Conservation (phyloP, 2,329 filamentous ascomycete species). For the Phialophora expanda region DNA sequence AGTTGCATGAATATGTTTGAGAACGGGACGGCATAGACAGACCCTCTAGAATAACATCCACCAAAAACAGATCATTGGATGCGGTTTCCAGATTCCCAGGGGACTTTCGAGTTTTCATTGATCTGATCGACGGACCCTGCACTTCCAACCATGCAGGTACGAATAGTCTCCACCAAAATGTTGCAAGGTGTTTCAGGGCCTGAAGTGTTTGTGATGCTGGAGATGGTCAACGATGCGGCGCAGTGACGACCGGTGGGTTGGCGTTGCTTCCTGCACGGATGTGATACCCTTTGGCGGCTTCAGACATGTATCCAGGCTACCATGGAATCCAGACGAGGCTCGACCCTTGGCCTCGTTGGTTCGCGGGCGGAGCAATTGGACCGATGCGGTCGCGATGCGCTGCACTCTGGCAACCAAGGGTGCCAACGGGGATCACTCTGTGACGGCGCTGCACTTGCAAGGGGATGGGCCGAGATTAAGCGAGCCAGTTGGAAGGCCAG, state of each 20-base stretch:
- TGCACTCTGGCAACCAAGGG: neutral
- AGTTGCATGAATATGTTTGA: neutral
- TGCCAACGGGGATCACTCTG: constrained; percentile 5
- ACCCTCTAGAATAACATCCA: neutral
- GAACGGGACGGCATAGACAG: neutral
- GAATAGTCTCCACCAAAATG: neutral
- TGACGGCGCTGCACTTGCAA: constrained; percentile 12
- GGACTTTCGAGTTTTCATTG: neutral
- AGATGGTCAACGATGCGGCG: neutral
- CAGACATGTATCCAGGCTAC: constrained; percentile 4
- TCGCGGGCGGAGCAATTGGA: neutral
- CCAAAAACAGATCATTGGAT: neutral
- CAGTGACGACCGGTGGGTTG: neutral
- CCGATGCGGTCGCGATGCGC: neutral
- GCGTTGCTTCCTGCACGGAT: neutral
- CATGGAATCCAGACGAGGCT: constrained; percentile 9
- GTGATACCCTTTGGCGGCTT: constrained; percentile 1
- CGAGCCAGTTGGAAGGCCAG: constrained; percentile 23
- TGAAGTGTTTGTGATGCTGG: constrained; percentile 25
- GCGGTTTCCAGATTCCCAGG: neutral
- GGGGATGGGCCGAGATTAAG: constrained; percentile 21
- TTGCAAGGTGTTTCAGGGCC: constrained; percentile 16
- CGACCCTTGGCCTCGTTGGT: constrained; percentile 5
- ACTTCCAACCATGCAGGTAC: neutral
- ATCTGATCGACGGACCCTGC: constrained; percentile 20